phyloP scores from a whole-genome alignment of 306 rosid species.

The Rosa chinensis region DNA sequence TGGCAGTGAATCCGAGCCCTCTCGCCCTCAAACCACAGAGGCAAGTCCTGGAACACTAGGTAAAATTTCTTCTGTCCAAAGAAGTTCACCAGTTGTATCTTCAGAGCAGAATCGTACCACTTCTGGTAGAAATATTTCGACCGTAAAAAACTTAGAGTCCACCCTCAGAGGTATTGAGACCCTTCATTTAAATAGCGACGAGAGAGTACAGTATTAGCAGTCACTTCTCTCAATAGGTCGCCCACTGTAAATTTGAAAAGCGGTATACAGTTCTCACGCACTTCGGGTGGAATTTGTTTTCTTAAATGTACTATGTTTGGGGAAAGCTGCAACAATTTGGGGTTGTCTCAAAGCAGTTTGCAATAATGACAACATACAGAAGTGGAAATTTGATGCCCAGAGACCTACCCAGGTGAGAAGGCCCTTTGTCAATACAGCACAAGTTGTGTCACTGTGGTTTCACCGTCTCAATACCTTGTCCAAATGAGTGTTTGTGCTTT shows the following conservation, averaged over 20 bases:
- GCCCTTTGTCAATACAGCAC: slow-evolving; percentile 44
- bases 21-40: too few relatives aligned
- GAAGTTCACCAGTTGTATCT: too few relatives aligned
- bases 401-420: slow-evolving; percentile 39
- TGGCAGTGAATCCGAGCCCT: too few relatives aligned
- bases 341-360: slow-evolving; percentile 38
- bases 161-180: slow-evolving; percentile 85
- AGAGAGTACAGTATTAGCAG: slow-evolving; percentile 83
- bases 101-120: slow-evolving; percentile 71
- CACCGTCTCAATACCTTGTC: slow-evolving; percentile 22
- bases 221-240: slow-evolving; percentile 37
- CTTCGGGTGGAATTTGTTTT: slow-evolving; percentile 43
- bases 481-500: slow-evolving; percentile 15
- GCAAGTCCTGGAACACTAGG: too few relatives aligned
- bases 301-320: slow-evolving; percentile 42
- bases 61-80: too few relatives aligned
- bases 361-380: slow-evolving; percentile 39
- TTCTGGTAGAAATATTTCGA: slow-evolving; percentile 65
- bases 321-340: slow-evolving; percentile 51
- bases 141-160: slow-evolving; percentile 68
- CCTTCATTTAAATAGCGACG: slow-evolving; percentile 73
- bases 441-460: slow-evolving; percentile 28
- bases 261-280: slow-evolving; percentile 30
- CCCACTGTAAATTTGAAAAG: slow-evolving; percentile 52
- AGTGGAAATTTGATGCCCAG: slow-evolving; percentile 41